Conservation (phyloP, 306 rosid species). For the Macrotyloma uniflorum region DNA sequence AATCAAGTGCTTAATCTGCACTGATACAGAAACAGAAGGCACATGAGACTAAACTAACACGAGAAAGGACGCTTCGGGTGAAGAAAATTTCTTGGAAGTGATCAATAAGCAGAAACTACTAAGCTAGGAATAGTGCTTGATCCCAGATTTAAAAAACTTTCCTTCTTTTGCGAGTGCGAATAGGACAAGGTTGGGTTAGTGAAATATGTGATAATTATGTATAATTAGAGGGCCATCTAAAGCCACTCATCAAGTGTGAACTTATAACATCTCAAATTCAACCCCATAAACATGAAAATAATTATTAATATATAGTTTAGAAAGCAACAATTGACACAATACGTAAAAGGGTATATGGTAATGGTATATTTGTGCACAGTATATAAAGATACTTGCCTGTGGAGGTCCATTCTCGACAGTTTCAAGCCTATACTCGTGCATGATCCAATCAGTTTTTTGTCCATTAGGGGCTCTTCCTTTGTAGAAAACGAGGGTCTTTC, state of each 20-base stretch:
- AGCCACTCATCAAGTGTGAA: constrained; percentile 31
- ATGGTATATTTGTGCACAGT: no score
- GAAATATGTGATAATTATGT: constrained; percentile 21
- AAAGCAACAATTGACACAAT: neutral
- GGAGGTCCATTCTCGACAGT: constrained; percentile 80
- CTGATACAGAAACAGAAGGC: neutral
- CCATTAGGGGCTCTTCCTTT: constrained; percentile 97
- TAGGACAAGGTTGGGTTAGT: constrained; percentile 14
- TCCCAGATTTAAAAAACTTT: neutral
- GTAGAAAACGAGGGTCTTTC: constrained; percentile 95
- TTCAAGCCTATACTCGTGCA: constrained; percentile 94
- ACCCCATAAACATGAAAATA: neutral
- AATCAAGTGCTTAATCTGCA: constrained; percentile 39
- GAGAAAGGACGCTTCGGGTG: neutral
- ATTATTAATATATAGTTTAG: neutral
- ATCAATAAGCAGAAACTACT: neutral
- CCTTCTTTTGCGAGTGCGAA: constrained; percentile 25
- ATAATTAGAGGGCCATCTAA: neutral
- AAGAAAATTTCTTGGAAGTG: constrained; percentile 9
- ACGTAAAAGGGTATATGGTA: neutral
- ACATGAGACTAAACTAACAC: constrained; percentile 11
- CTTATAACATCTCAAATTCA: constrained; percentile 20
- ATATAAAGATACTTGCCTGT: constrained; percentile 58
- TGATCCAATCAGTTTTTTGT: constrained; percentile 92
- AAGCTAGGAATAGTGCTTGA: neutral